These are phyloP conservation scores for Brassica juncea DNA, from an alignment of 345 rosid genomes.

Conservation along the genomic window DNA sequence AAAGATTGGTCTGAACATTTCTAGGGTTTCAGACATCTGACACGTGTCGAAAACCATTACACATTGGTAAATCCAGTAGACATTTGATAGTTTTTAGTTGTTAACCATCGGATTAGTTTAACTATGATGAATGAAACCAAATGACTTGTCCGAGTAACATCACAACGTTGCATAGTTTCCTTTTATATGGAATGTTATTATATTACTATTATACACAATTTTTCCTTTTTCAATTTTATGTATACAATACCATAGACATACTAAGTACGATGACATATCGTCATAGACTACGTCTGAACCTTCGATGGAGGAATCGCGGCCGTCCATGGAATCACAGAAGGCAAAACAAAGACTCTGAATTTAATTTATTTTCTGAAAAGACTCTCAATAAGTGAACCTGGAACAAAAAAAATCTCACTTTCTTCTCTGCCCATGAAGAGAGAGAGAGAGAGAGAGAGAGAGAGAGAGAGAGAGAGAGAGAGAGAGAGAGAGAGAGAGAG, in stretches of 20 bases:
- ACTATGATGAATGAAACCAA: slow-evolving; percentile 33
- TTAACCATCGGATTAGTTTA: slow-evolving; percentile 34
- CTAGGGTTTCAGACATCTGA: slow-evolving; percentile 37
- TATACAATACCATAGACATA: not conserved
- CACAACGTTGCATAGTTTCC: slow-evolving; percentile 45
- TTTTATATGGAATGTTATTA: slow-evolving; percentile 39
- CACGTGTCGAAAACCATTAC: slow-evolving; percentile 55
- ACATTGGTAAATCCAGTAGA: slow-evolving; percentile 40
- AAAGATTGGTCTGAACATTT: slow-evolving; percentile 58
- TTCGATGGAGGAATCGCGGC: slow-evolving; percentile 43
- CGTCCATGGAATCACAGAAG: slow-evolving; percentile 43
- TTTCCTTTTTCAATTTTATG: not conserved
- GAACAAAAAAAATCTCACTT: not conserved
- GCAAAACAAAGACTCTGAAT: not conserved
- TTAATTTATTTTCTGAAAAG: not conserved
- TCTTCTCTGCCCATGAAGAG: slow-evolving; percentile 31
- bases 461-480: slow-evolving; percentile 24
- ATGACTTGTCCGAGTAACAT: slow-evolving; percentile 39
- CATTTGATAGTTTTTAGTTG: slow-evolving; percentile 14
- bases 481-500: slow-evolving; percentile 31
- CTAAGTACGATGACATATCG: slow-evolving; percentile 22
- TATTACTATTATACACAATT: slow-evolving; percentile 3
- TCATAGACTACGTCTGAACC: slow-evolving; percentile 26
- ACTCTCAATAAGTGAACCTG: not conserved
- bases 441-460: slow-evolving; percentile 28